Conservation (phyloP, 805 yeast species). For the Yamadazyma philogaea region DNA sequence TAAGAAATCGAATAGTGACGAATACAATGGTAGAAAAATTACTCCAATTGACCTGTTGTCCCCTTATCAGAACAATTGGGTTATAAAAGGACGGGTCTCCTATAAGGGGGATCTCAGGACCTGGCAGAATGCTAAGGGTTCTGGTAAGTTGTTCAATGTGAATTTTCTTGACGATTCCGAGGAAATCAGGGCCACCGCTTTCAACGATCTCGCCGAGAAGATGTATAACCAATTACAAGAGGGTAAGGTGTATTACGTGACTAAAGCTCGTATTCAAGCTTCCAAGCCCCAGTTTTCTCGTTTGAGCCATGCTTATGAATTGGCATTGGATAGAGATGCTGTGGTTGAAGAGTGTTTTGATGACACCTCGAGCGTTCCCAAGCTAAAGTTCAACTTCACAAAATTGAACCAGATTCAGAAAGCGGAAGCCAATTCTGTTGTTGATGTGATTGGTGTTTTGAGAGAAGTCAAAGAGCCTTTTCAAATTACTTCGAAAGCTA, state of each 20-base stretch:
- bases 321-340: conserved; percentile 76
- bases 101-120: conserved; percentile 83
- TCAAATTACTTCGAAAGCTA: conserved; percentile 78
- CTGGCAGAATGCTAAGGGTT: conserved; percentile 83
- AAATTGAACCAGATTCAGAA: conserved; percentile 63
- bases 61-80: conserved; percentile 89
- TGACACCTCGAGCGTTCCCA: conserved; percentile 61
- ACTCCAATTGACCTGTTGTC: conserved; percentile 71
- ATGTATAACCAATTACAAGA: conserved; percentile 76
- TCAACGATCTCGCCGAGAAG: conserved; percentile 80
- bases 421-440: conserved; percentile 64
- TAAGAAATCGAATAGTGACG: not conserved
- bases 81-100: conserved; percentile 88
- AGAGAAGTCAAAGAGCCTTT: conserved; percentile 71
- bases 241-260: conserved; percentile 82
- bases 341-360: conserved; percentile 65
- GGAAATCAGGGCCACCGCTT: conserved; percentile 94
- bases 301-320: conserved; percentile 84
- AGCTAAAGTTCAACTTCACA: conserved; percentile 71
- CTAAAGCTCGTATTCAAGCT: conserved; percentile 75
- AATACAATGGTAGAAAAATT: conserved; percentile 9
- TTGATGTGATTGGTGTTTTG: conserved; percentile 87
- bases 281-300: conserved; percentile 85
- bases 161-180: conserved; percentile 91
- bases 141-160: conserved; percentile 85